Base-by-base conservation (phyloP, 2,329 filamentous ascomycete species). In the Aspergillus tanneri region DNA sequence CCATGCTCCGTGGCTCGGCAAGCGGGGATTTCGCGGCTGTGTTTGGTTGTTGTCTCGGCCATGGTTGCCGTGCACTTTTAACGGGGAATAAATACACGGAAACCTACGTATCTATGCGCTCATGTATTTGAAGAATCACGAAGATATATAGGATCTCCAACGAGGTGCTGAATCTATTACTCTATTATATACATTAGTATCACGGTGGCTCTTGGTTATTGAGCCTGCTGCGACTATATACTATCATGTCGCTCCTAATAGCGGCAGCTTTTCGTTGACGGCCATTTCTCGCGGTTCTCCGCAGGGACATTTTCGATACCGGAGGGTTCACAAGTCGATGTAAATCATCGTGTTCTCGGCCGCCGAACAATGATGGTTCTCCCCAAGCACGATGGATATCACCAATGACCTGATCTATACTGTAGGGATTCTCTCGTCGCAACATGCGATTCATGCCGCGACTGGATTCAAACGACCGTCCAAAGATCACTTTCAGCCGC, bases 401-500 rank as follows among this genome's bases (percentile, higher is more conserved):
- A 0, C 28, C 42, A 5, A 70, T 25, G 7, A 72, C 63, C 19
- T 57, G 58, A 11, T 64, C 54, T 7, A 63, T 35, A 22, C 45
- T 54, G 38, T 65, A 72, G 4, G 65, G 67, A 37, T 72, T 72
- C 24, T 63, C 55, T n/a, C 56, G 52, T 14, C 71, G 64, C 45
- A 72, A 48, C 36, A 62, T 59, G 7, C 68, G 66, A 34, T 72
- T 73, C 52, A 62, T 61, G 22, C 47, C 60, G 11, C 62, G 62
- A 19, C 50, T 63, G 2, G 68, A 71, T 16, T 52, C 48, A 5
- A 61, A 45, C 30, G 62, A 56, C 9, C 51, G 54, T 30, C 65
- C 68, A 46, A 67, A 74, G 2, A 74, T 60, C 8, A 68, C 60
- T 2, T 61, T 58, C 35, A 75, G 55, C 8, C 72, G 71, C 19